Evolutionary conservation across 805 yeast genomes (phyloP).

Genomic region (Metschnikowia reukaufii): DNA sequence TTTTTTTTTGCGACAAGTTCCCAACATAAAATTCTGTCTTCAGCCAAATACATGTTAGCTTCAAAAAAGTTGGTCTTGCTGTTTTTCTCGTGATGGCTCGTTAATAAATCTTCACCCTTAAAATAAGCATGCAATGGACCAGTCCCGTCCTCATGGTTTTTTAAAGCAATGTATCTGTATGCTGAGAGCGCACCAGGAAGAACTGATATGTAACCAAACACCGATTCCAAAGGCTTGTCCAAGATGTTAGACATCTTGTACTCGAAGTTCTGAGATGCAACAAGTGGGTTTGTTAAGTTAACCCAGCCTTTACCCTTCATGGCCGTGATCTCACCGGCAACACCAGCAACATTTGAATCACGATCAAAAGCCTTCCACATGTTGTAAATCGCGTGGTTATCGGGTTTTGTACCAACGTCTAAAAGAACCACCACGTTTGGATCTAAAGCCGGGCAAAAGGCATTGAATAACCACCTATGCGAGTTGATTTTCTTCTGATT

Average conservation of each 20-base stretch:
- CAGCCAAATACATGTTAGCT: constrained; percentile 57
- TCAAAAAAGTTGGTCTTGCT: constrained; percentile 77
- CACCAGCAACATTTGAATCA: constrained; percentile 97
- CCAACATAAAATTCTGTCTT: constrained; percentile 33
- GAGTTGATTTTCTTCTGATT: constrained; percentile 94
- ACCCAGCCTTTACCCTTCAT: constrained; percentile 89
- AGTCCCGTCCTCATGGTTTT: constrained; percentile 83
- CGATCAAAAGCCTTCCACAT: constrained; percentile 97
- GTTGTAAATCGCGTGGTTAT: constrained; percentile 81
- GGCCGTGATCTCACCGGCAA: constrained; percentile 96
- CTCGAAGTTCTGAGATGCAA: constrained; percentile 95
- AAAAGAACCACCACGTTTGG: constrained; percentile 87
- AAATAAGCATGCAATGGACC: constrained; percentile 90
- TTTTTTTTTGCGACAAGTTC: constrained; percentile 28
- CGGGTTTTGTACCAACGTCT: constrained; percentile 99
- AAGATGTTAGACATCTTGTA: constrained; percentile 95
- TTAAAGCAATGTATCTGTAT: constrained; percentile 83
- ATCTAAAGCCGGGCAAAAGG: constrained; percentile 85
- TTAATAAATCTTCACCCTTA: constrained; percentile 70
- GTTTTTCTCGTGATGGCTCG: constrained; percentile 28
- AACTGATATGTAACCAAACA: constrained; percentile 90
- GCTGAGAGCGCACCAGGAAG: constrained; percentile 96
- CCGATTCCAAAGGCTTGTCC: constrained; percentile 91
- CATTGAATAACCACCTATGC: constrained; percentile 96
- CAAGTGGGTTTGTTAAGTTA: constrained; percentile 83